Evolutionary conservation across 2,329 filamentous ascomycete genomes (phyloP).

Genomic region (Talaromyces sp.): DNA sequence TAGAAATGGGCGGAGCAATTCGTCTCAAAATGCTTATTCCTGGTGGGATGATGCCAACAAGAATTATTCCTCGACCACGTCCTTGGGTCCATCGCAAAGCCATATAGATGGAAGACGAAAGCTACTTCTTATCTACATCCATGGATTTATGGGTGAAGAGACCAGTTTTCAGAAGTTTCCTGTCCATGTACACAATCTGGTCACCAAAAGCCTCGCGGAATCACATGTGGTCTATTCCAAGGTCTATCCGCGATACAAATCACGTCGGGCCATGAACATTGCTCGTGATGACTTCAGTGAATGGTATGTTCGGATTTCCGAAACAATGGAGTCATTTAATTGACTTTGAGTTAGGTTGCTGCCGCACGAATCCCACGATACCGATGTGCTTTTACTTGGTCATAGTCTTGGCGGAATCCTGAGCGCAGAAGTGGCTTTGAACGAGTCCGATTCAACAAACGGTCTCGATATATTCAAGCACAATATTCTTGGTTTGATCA

Average conservation of each 20-base stretch:
- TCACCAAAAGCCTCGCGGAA: slow-evolving; percentile 62
- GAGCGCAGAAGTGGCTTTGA: slow-evolving; percentile 71
- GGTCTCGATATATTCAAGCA: slow-evolving; percentile 55
- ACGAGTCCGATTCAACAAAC: slow-evolving; percentile 30
- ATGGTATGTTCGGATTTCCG: slow-evolving; percentile 51
- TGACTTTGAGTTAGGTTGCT: slow-evolving; percentile 50
- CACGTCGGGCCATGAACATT: slow-evolving; percentile 48
- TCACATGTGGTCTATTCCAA: slow-evolving; percentile 83
- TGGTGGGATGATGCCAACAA: not conserved
- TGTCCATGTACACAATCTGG: slow-evolving; percentile 73
- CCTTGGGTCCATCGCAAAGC: not conserved
- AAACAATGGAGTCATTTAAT: not conserved
- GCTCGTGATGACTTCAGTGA: slow-evolving; percentile 77
- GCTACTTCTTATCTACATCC: slow-evolving; percentile 76
- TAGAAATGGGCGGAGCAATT: slow-evolving; percentile 14
- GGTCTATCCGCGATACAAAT: slow-evolving; percentile 44
- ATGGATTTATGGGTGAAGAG: slow-evolving; percentile 87
- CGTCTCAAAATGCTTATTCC: slow-evolving; percentile 13
- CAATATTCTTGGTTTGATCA: slow-evolving; percentile 72
- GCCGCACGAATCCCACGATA: slow-evolving; percentile 68
- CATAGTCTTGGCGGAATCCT: slow-evolving; percentile 89
- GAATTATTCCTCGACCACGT: slow-evolving; percentile 1
- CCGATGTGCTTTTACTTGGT: slow-evolving; percentile 77
- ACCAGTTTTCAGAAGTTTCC: slow-evolving; percentile 85
- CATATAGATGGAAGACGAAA: slow-evolving; percentile 36